phyloP scores from a whole-genome alignment of 768 basidiomycete genomes.

The Phylloporus arenicola region DNA sequence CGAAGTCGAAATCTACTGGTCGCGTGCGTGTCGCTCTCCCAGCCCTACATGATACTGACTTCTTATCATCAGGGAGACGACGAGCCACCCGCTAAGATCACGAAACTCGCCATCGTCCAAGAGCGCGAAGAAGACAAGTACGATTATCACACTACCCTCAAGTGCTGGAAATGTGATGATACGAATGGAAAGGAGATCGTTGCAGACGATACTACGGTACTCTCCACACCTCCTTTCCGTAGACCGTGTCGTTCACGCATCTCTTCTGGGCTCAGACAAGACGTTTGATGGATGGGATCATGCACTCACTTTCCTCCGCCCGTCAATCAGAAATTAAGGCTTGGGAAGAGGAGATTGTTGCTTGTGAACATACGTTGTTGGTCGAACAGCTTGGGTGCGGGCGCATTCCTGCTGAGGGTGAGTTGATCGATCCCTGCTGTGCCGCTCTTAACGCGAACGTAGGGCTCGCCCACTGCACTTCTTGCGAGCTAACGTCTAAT shows the following conservation, averaged over 20 bases:
- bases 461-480: slow-evolving; percentile 77
- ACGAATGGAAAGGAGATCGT: slow-evolving; percentile 42
- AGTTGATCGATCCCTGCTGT: not conserved
- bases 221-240: not conserved
- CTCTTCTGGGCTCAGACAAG: slow-evolving; percentile 37
- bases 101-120: slow-evolving; percentile 80
- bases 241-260: not conserved
- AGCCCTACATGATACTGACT: not conserved
- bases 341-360: slow-evolving; percentile 90
- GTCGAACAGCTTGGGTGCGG: slow-evolving; percentile 41
- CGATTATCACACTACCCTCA: slow-evolving; percentile 56
- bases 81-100: slow-evolving; percentile 85
- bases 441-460: not conserved
- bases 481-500: slow-evolving; percentile 85
- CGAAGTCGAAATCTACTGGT: too few relatives aligned
- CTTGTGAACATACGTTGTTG: slow-evolving; percentile 77
- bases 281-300: slow-evolving; percentile 57
- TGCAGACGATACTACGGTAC: slow-evolving; percentile 31
- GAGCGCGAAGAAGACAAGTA: slow-evolving; percentile 90
- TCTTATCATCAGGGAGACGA: slow-evolving; percentile 51
- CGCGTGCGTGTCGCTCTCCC: slow-evolving; percentile 47
- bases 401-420: slow-evolving; percentile 25
- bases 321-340: slow-evolving; percentile 93
- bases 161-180: slow-evolving; percentile 72
- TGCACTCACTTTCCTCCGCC: slow-evolving; percentile 80